phyloP scores from a whole-genome alignment of 2,329 filamentous ascomycete species.

The Beauveria scarabaeidicola region DNA sequence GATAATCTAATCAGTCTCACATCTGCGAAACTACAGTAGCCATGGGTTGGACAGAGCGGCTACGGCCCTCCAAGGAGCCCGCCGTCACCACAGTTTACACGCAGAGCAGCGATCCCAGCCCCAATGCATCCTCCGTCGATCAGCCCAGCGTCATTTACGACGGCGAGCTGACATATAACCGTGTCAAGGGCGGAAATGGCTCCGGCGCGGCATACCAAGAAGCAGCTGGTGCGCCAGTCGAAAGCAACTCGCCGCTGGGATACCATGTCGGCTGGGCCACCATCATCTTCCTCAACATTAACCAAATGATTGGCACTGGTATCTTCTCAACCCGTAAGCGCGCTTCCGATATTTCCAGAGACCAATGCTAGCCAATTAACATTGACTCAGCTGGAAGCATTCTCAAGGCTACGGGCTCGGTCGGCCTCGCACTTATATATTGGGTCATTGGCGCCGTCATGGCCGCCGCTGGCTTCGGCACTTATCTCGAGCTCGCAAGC shows the following conservation, averaged over 20 bases:
- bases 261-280: conserved; percentile 49
- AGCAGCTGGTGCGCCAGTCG: conserved; percentile 52
- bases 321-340: conserved; percentile 55
- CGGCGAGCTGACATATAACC: conserved; percentile 33
- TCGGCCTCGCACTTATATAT: conserved; percentile 54
- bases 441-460: conserved; percentile 57
- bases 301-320: conserved; percentile 55
- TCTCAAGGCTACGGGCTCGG: conserved; percentile 50
- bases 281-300: conserved; percentile 52
- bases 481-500: conserved; percentile 55
- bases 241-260: conserved; percentile 48
- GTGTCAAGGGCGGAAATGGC: conserved; percentile 39
- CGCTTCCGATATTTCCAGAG: no score
- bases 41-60: conserved; percentile 1
- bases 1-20: not conserved
- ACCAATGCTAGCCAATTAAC: not conserved
- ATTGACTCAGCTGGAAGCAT: conserved; percentile 43
- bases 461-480: conserved; percentile 42
- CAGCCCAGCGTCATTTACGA: conserved; percentile 21
- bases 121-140: not conserved
- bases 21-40: not conserved
- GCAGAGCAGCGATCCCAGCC: not conserved
- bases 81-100: not conserved
- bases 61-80: not conserved
- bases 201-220: conserved; percentile 48